A percentile compares a stretch with the other conserved stretches of the same genome.
Evolutionary conservation across 169 alveolate genomes (phyloP).

Genomic region (Cryptosporidium tyzzeri): DNA sequence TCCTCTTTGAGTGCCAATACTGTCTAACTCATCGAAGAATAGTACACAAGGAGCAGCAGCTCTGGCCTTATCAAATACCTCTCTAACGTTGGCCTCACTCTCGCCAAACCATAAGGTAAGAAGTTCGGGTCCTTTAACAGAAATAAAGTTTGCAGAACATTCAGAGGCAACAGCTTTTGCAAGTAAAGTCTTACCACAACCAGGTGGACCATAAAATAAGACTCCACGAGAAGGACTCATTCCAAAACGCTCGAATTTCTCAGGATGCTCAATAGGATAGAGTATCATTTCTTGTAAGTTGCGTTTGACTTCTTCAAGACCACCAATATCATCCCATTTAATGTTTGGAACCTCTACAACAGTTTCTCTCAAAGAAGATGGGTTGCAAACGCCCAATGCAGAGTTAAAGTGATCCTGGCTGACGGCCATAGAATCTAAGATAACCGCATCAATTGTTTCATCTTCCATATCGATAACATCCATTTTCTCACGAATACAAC

Average conservation of each 20-base stretch:
- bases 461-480: constrained; percentile 98
- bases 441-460: constrained; percentile 94
- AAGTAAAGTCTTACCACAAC: constrained; percentile 98
- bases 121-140: constrained; percentile 99
- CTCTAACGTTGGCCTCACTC: constrained; percentile 99
- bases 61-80: constrained; percentile 99
- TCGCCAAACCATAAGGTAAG: constrained; percentile 99
- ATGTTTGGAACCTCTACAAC: constrained; percentile 99
- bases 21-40: constrained; percentile 99
- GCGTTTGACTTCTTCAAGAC: constrained; percentile 95
- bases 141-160: constrained; percentile 99
- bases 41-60: constrained; percentile 99
- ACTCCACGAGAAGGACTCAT: constrained; percentile 99
- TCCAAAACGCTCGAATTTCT: constrained; percentile 98
- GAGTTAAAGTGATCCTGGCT: constrained; percentile 97
- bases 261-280: constrained; percentile 95
- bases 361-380: constrained; percentile 97
- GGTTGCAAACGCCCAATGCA: constrained; percentile 97
- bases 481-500: constrained; percentile 99
- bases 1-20: constrained; percentile 98
- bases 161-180: constrained; percentile 99
- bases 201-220: constrained; percentile 99
- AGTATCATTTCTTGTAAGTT: constrained; percentile 97
- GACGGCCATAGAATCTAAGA: constrained; percentile 98
- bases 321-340: constrained; percentile 99